Evolutionary conservation across 805 yeast genomes (phyloP).

Genomic region (Lipomyces yamadae): DNA sequence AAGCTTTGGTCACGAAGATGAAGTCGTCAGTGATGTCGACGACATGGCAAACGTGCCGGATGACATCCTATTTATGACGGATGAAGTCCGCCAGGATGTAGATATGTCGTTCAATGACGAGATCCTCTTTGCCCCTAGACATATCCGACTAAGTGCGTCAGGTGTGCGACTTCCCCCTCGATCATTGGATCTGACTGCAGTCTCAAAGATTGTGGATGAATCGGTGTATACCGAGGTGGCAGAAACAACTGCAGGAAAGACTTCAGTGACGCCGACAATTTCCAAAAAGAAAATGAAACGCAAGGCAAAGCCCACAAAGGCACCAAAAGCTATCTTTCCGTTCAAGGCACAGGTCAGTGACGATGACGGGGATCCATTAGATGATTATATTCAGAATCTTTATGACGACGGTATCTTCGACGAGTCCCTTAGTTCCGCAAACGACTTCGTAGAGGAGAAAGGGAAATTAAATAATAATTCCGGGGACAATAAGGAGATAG

Average conservation of each 20-base stretch:
- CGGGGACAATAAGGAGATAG: neutral
- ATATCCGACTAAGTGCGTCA: constrained; percentile 12
- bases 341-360: neutral
- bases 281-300: neutral
- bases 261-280: neutral
- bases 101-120: constrained; percentile 21
- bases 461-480: constrained; percentile 4
- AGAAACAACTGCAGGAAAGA: neutral
- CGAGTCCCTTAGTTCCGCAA: constrained; percentile 2
- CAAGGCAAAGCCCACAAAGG: neutral
- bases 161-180: constrained; percentile 18
- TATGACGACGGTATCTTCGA: constrained; percentile 17
- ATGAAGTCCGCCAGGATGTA: constrained; percentile 11
- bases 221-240: neutral
- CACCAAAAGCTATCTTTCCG: neutral
- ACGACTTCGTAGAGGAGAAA: constrained; percentile 14
- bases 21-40: neutral
- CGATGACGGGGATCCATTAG: constrained; percentile 22
- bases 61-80: constrained; percentile 22
- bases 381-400: constrained; percentile 35
- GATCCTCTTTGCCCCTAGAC: constrained; percentile 30
- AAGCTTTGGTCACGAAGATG: neutral
- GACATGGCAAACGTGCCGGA: constrained; percentile 23
- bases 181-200: neutral
- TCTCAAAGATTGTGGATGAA: constrained; percentile 13